Base-by-base conservation (phyloP, 768 basidiomycete genomes). In the Leucocoprinus birnbaumii region DNA sequence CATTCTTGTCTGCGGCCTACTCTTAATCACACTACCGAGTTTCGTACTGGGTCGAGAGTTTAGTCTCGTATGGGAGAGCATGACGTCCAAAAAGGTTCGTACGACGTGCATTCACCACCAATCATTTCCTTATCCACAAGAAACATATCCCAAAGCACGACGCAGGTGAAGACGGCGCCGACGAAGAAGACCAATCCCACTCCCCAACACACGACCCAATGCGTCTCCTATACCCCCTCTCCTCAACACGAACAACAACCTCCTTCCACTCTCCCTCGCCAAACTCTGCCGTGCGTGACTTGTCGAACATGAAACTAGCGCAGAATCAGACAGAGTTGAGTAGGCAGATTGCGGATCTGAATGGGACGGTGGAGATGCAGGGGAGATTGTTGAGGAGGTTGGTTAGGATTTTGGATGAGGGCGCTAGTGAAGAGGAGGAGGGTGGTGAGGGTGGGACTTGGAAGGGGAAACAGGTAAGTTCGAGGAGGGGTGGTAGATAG, bases 11-110 rank as follows among this genome's bases (percentile, higher is more conserved):
- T 95, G 91, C 61, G 94, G 94, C 2, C 77, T 96, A 9, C 77
- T 97, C 0, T 77, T 95, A 40, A 94, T 97, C 64, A 94, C 94
- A 0, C 78, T 96, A 3, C 94, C 94, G 5, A 89, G 85, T 63
- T 96, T 97, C 64, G 94, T 97, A 1, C 83, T 97, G 13, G 94
- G 94, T 0, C 74, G 93, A 35, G 93, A 97, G 66, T 97, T 97
- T 66, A 91, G 91, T 56, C 73, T 86, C 11, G 90, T 94, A 1
- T 97, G 93, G 89, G 91, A 94, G 55, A 78, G 77, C 26, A 92
- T 94, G 90, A 78, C 77, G 0, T 70, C 8, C 25, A 65, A 18
- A 68, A 76, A 47, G 71, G 76, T 43, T 80, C 78, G 42, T n/a
- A 5, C n/a, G n/a, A 31, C 11, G 31, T 31, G 31, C 31, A 5